These are phyloP conservation scores for Amanita molliuscula DNA, from an alignment of 768 basidiomycete species.

Conservation along the genomic window DNA sequence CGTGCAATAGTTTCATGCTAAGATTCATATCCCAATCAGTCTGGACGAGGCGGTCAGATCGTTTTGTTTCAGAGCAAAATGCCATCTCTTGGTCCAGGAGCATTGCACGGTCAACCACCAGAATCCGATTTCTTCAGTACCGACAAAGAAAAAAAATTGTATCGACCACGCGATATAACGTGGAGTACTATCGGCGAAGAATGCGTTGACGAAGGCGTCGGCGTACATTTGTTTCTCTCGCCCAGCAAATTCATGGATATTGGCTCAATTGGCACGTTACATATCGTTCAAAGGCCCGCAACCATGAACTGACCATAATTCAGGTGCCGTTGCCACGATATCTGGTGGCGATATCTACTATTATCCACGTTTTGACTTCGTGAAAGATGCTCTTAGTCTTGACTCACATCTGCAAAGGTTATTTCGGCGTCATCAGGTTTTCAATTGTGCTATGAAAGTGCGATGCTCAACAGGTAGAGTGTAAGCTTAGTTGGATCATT, in stretches of 20 bases:
- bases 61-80: conserved; percentile 60
- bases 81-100: conserved; percentile 67
- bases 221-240: conserved; percentile 82
- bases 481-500: neutral
- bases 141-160: conserved; percentile 79
- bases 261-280: conserved; percentile 63
- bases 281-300: neutral
- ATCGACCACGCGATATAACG: conserved; percentile 59
- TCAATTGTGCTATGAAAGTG: conserved; percentile 71
- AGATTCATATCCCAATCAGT: conserved; percentile 20
- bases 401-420: conserved; percentile 70
- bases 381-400: conserved; percentile 53
- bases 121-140: conserved; percentile 71
- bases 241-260: conserved; percentile 76
- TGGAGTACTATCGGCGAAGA: conserved; percentile 86
- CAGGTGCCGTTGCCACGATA: conserved; percentile 53
- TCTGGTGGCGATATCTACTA: conserved; percentile 91
- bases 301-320: conserved; percentile 5
- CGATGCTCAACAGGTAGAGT: conserved; percentile 72
- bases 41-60: conserved; percentile 69
- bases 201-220: conserved; percentile 82
- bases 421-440: conserved; percentile 60
- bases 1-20: neutral
- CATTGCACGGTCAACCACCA: conserved; percentile 41
- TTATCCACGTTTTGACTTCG: conserved; percentile 78